These are phyloP conservation scores for Ustilago vetiveriae DNA, from an alignment of 1,284 basidiomycete species.

Conservation along the genomic window DNA sequence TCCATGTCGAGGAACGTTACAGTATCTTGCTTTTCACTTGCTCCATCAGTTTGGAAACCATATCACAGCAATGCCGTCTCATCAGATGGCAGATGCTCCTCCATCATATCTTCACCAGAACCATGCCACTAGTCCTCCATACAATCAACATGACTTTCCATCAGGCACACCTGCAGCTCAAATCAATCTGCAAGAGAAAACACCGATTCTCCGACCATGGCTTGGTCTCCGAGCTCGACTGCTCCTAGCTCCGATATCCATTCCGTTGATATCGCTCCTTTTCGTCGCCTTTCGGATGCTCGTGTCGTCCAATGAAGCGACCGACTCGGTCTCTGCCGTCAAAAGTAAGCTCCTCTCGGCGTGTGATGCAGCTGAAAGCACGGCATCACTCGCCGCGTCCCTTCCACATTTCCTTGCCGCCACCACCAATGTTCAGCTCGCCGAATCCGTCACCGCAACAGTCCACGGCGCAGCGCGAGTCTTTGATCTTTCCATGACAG, in stretches of 20 bases:
- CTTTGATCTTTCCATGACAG: slow-evolving; percentile 37
- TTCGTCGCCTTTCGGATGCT: slow-evolving; percentile 85
- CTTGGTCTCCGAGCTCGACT: slow-evolving; percentile 82
- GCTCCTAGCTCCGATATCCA: slow-evolving; percentile 78
- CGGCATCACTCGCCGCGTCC: slow-evolving; percentile 81
- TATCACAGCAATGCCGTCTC: slow-evolving; percentile 11
- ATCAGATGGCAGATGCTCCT: slow-evolving; percentile 6
- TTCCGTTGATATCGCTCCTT: slow-evolving; percentile 79
- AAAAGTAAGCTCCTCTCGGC: slow-evolving; percentile 79
- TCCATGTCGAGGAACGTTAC: no score
- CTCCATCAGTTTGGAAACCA: not conserved
- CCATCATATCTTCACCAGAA: slow-evolving; percentile 15
- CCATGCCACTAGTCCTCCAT: not conserved
- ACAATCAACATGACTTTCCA: not conserved
- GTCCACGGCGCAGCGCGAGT: slow-evolving; percentile 76
- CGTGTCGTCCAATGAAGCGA: slow-evolving; percentile 76
- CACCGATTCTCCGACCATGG: slow-evolving; percentile 72
- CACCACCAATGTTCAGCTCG: slow-evolving; percentile 81
- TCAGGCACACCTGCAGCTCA: not conserved
- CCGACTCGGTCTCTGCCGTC: slow-evolving; percentile 76
- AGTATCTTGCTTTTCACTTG: not conserved
- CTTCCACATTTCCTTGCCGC: slow-evolving; percentile 86
- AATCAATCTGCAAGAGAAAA: not conserved
- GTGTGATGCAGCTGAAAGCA: slow-evolving; percentile 82
- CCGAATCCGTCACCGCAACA: slow-evolving; percentile 79